These are phyloP conservation scores for Pseudopyrenochaeta lycopersici DNA, from an alignment of 2,329 filamentous ascomycete genomes.

Conservation along the genomic window DNA sequence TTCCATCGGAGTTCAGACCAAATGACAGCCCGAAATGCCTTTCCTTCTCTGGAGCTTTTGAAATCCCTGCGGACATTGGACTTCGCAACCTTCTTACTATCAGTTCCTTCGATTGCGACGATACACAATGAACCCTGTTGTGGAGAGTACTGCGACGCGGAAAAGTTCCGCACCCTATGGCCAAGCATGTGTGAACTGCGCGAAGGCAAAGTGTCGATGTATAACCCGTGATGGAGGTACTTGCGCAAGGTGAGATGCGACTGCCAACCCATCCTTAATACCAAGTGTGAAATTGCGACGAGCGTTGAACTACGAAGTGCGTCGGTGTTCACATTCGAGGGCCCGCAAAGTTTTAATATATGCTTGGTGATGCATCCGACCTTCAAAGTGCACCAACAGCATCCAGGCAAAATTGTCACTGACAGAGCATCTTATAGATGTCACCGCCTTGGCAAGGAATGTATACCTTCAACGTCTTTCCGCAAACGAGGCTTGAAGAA, in stretches of 20 bases:
- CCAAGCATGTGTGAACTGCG: constrained; percentile 35
- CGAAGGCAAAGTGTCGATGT: constrained; percentile 36
- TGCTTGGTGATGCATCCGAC: too few species aligned
- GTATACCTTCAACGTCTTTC: constrained; percentile 13
- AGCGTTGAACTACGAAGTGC: neutral
- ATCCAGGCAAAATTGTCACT: neutral
- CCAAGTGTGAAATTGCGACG: neutral
- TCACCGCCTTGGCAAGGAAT: constrained; percentile 25
- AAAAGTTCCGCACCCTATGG: constrained; percentile 32
- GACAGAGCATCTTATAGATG: constrained; percentile 11
- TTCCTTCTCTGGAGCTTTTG: neutral
- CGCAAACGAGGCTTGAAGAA: constrained; percentile 15
- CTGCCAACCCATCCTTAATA: neutral
- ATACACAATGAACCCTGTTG: neutral
- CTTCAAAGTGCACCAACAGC: neutral
- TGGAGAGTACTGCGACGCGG: constrained; percentile 26
- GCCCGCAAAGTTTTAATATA: too few species aligned
- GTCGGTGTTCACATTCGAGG: too few species aligned
- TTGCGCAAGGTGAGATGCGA: constrained; percentile 32
- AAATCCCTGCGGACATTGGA: neutral
- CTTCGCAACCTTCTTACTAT: neutral
- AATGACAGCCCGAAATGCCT: neutral
- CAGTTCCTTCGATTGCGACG: neutral
- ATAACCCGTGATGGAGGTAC: constrained; percentile 18
- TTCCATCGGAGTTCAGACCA: neutral